Evolutionary conservation across 306 rosid species (phyloP).

Genomic region (Citrullus mucosospermus): DNA sequence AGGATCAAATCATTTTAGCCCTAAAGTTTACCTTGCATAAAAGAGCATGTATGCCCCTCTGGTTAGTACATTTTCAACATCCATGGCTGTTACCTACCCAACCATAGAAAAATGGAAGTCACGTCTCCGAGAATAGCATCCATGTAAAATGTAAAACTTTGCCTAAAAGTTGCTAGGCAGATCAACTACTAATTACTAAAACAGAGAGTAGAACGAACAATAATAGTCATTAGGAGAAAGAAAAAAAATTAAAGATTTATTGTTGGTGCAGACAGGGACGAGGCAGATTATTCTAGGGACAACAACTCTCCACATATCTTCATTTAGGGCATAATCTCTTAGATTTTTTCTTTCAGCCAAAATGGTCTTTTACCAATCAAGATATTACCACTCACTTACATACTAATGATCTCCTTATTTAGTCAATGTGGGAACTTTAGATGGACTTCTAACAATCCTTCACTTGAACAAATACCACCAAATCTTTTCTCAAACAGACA

Average conservation of each 20-base stretch:
- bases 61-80: constrained; percentile 51
- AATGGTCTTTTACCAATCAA: too few relatives aligned
- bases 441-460: background rate
- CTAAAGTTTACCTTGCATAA: constrained; percentile 55
- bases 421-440: background rate
- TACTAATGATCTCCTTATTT: background rate
- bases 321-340: background rate
- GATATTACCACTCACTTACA: background rate
- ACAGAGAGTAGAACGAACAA: background rate
- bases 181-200: background rate
- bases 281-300: background rate
- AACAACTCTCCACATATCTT: too few relatives aligned
- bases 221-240: background rate
- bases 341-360: background rate
- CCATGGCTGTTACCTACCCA: constrained; percentile 62
- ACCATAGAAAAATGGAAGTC: constrained; percentile 12
- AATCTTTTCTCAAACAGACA: background rate
- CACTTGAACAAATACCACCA: background rate
- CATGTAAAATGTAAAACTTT: background rate
- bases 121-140: background rate
- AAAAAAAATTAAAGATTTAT: background rate
- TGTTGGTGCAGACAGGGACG: background rate
- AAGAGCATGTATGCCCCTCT: constrained; percentile 93
- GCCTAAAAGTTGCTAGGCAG: background rate
- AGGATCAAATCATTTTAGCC: background rate